These are phyloP conservation scores for Colletotrichum brevisporum DNA, from an alignment of 2,329 filamentous ascomycete species.

Conservation along the genomic window DNA sequence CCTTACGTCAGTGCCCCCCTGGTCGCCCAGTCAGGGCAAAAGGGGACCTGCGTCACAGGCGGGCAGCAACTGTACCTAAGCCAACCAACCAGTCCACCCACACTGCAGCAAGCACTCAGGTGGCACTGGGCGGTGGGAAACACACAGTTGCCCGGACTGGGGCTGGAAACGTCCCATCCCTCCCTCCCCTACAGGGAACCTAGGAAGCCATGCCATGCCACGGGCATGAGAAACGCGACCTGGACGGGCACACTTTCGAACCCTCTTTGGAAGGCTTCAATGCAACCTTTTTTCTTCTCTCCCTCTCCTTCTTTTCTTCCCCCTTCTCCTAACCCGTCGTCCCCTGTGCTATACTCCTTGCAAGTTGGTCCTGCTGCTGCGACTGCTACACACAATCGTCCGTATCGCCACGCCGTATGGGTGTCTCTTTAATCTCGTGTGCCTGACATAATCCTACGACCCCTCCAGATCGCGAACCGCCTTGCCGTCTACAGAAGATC, in stretches of 20 bases:
- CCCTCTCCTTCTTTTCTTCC: neutral
- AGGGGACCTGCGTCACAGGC: constrained; percentile 39
- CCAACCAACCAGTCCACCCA: neutral
- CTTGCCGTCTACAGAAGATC: neutral
- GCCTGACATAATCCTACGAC: constrained; percentile 24
- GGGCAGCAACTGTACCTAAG: too few relatives aligned
- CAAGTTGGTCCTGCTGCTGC: neutral
- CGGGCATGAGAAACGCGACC: constrained; percentile 39
- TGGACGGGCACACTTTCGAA: constrained; percentile 30
- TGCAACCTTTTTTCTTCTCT: constrained; percentile 23
- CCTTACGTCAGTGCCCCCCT: constrained; percentile 36
- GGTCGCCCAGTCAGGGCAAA: constrained; percentile 30
- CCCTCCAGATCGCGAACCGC: constrained; percentile 15
- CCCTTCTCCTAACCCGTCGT: neutral
- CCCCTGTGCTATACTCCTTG: neutral
- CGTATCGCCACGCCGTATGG: neutral
- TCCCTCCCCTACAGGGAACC: constrained; percentile 4
- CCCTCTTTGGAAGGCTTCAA: constrained; percentile 37
- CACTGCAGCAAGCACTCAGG: constrained; percentile 1
- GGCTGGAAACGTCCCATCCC: constrained; percentile 37
- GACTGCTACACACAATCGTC: too few relatives aligned
- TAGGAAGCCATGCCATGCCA: neutral
- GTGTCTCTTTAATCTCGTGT: too few relatives aligned
- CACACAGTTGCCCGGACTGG: constrained; percentile 27
- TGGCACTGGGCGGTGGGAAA: neutral